phyloP scores from a whole-genome alignment of 495 filamentous ascomycete genomes.

The Trichoderma erinaceum region DNA sequence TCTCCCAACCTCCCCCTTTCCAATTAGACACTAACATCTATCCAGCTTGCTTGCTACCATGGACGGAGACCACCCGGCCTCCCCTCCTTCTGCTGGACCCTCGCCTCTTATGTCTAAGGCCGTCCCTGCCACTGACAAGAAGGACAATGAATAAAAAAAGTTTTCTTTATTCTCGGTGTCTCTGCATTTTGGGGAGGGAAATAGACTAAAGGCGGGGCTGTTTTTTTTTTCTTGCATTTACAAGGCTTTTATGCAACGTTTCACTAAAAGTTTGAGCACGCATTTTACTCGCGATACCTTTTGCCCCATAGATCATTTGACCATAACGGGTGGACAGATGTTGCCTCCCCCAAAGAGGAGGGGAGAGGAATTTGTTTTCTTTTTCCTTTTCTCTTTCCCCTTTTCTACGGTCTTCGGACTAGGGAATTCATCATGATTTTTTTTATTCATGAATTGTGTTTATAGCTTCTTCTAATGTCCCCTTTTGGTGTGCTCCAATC shows the following conservation, averaged over 20 bases:
- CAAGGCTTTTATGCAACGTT: conserved; percentile 26
- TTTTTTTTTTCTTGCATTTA: conserved; percentile 40
- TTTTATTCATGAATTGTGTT: conserved; percentile 12
- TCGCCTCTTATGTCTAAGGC: conserved; percentile 57
- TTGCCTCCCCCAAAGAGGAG: conserved; percentile 8
- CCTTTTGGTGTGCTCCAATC: conserved; percentile 19
- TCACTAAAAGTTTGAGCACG: conserved; percentile 14
- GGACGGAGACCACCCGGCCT: conserved; percentile 50
- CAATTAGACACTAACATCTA: conserved; percentile 23
- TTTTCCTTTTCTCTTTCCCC: conserved; percentile 15
- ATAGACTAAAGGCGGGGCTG: conserved; percentile 30
- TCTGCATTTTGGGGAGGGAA: conserved; percentile 28
- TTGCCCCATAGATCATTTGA: conserved; percentile 14
- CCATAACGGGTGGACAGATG: conserved; percentile 10
- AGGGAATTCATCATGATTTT: conserved; percentile 1
- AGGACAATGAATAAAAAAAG: conserved; percentile 35
- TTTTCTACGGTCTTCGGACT: background rate
- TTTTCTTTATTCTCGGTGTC: conserved; percentile 18
- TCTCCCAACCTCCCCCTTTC: conserved; percentile 19
- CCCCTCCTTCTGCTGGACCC: conserved; percentile 56
- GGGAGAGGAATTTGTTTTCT: conserved; percentile 22
- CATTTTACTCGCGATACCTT: conserved; percentile 11
- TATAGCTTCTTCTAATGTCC: conserved; percentile 20
- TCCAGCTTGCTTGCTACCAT: conserved; percentile 45
- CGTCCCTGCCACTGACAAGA: conserved; percentile 49